Base-by-base conservation (phyloP, 1,139 yeast genomes). In the Groenewaldozyma auringiensis region DNA sequence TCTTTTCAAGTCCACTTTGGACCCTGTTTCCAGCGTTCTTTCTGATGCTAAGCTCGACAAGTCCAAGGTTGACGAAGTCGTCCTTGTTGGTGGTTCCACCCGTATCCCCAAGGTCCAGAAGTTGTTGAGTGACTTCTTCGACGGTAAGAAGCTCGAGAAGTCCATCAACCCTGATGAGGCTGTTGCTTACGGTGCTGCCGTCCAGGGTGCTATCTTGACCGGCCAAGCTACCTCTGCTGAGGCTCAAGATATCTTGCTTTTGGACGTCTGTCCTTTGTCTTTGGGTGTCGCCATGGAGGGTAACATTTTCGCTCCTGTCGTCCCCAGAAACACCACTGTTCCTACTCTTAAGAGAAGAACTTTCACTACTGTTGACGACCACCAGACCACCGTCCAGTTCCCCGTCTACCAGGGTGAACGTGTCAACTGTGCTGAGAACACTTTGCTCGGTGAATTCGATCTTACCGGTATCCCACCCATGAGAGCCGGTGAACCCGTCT, bases 331-430 rank as follows among this genome's bases (percentile, higher is more conserved):
- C 92, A 85, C 97, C 70, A 89, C 98, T 68, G 96, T 92, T 62
- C 98, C 98, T 75, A 92, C 97, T 72, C 85, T 89, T 76, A 92
- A 92, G 88, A 85, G 96, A 79, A 86, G 96, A 81, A 92, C 97
- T 66, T 92, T 92, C 94, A 89, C 98, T 75, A 92, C 98, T 67
- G 96, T 86, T 69, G 96, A 86, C 69, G 98, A 92, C 83, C 92
- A 87, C 83, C 98, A 92, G 79, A 89, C 97, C 71, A 87, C 96
- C 64, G 98, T 92, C 63, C 95, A 87, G 74, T 89, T 92, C 96
- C 98, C 96, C 74, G 97, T 92, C 57, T 92, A 89, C 89, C 97
- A 92, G 78, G 98, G 98, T 83, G 98, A 92, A 79, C 95, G 98
- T 81, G 96, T 88, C 69, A 92, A 89, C 95, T 89, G 97, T 81